Conservation (phyloP, 1,284 basidiomycete genomes). For the Rhodotorula mucilaginosa region DNA sequence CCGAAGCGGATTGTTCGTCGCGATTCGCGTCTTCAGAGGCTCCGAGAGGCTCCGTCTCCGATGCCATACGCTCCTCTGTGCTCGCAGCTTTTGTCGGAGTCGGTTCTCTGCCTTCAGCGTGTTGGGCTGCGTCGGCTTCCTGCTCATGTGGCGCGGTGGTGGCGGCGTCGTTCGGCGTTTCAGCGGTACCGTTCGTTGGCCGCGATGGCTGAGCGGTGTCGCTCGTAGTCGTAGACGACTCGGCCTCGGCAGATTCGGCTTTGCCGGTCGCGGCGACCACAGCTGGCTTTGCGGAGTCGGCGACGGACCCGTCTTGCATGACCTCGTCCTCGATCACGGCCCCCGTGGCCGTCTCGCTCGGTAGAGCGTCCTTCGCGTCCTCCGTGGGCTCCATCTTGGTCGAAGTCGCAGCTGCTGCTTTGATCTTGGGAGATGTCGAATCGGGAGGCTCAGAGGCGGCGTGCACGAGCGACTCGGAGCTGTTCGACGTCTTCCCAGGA, state of each 20-base stretch:
- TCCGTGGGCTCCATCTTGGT: background rate
- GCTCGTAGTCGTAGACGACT: background rate
- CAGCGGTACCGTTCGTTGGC: background rate
- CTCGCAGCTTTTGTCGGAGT: background rate
- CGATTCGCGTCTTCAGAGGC: background rate
- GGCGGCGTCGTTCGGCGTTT: background rate
- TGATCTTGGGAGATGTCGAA: background rate
- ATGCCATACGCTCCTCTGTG: background rate
- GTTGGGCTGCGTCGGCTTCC: background rate
- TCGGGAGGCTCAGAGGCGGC: background rate
- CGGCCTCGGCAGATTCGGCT: background rate
- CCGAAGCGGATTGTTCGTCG: background rate
- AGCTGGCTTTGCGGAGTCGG: background rate
- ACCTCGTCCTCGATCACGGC: background rate
- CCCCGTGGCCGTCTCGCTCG: background rate
- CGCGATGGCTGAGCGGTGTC: too few species aligned
- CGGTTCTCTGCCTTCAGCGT: background rate
- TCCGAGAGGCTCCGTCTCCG: background rate
- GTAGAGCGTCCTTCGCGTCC: background rate
- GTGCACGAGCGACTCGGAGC: background rate
- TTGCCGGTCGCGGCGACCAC: background rate
- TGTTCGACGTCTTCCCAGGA: too few species aligned
- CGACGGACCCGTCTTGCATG: background rate
- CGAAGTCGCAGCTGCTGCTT: background rate
- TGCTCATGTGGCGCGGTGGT: background rate